Evolutionary conservation across 208 protist species (phyloP).

Genomic region (Leishmania guyanensis): DNA sequence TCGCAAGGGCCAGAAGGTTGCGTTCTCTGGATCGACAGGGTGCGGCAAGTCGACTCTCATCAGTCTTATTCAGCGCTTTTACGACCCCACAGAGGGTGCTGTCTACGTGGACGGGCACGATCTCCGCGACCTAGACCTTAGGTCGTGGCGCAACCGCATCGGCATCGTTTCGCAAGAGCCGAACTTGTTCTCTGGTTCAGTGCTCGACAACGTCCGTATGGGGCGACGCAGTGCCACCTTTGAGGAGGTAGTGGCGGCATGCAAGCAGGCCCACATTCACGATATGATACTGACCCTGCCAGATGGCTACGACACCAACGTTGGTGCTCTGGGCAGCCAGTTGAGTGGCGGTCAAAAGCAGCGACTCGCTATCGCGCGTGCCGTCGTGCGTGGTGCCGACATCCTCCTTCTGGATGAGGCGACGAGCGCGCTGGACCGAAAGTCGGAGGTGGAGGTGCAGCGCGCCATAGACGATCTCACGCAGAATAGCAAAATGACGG

Average conservation of each 20-base stretch:
- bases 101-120: slow-evolving; percentile 72
- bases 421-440: slow-evolving; percentile 88
- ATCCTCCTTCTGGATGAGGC: slow-evolving; percentile 92
- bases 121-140: slow-evolving; percentile 54
- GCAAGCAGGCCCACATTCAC: slow-evolving; percentile 77
- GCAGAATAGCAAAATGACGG: slow-evolving; percentile 55
- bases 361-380: slow-evolving; percentile 88
- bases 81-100: slow-evolving; percentile 69
- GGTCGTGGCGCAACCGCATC: slow-evolving; percentile 62
- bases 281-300: slow-evolving; percentile 85
- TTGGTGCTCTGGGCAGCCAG: slow-evolving; percentile 81
- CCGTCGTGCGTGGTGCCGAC: slow-evolving; percentile 69
- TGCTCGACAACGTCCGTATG: slow-evolving; percentile 80
- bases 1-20: slow-evolving; percentile 69
- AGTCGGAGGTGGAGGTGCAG: slow-evolving; percentile 91
- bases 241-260: slow-evolving; percentile 74
- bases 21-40: slow-evolving; percentile 77
- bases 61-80: slow-evolving; percentile 80
- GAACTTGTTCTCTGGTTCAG: slow-evolving; percentile 67
- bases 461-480: slow-evolving; percentile 73
- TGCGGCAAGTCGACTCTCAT: slow-evolving; percentile 88
- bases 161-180: slow-evolving; percentile 90
- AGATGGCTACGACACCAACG: slow-evolving; percentile 80
- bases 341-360: slow-evolving; percentile 92
- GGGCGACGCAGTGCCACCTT: slow-evolving; percentile 58